Base-by-base conservation (phyloP, 441 rosid genomes). In the Viola pubescens region DNA sequence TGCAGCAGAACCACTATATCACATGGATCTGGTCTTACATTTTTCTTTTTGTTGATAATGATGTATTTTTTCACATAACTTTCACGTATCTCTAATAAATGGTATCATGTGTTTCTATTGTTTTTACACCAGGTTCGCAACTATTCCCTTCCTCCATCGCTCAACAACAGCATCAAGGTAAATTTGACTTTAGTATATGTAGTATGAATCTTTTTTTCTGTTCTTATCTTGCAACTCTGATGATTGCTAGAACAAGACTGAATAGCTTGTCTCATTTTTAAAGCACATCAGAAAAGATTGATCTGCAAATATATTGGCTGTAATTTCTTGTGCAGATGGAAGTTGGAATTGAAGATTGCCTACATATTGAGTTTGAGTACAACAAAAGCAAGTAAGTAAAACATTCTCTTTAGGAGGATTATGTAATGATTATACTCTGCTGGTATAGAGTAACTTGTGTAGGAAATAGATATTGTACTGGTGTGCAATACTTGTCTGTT, bases 361-460 rank as follows among this genome's bases (percentile, higher is more conserved):
- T 94, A n/a, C 99, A 94, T 69, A 94, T 94, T n/a, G 99, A 88
- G 77, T 94, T 94, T 67, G 98, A 94, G 74, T 94, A 91, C 86
- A 84, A 82, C 50, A 91, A 94, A 82, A 94, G 94, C 99, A 94
- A 94, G 99, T 94, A 78, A 78, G 99, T 70, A 47, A 44, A 19
- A 16, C 4, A 46, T 43, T 6, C 34, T 26, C 34, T 26, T 26
- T 26, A 45, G 63, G 50, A 49, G 7, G 9, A 4, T 49, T 26
- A 26, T 26, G 34, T 26, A 26, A 26, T 26, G 34, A 26, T 26
- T 26, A 26, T 26, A 26, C 34, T 26, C 34, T 19, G 26, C 26
- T 26, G 34, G 34, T 26, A 2, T 26, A 26, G 34, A 26, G 34
- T 26, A 26, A 26, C 34, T 26, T 26, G 34, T 26, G 34, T 26